A percentile compares a stretch with the other conserved stretches of the same genome.
Evolutionary conservation across 1,284 basidiomycete genomes (phyloP).

Genomic region (Lentinus polychrous): DNA sequence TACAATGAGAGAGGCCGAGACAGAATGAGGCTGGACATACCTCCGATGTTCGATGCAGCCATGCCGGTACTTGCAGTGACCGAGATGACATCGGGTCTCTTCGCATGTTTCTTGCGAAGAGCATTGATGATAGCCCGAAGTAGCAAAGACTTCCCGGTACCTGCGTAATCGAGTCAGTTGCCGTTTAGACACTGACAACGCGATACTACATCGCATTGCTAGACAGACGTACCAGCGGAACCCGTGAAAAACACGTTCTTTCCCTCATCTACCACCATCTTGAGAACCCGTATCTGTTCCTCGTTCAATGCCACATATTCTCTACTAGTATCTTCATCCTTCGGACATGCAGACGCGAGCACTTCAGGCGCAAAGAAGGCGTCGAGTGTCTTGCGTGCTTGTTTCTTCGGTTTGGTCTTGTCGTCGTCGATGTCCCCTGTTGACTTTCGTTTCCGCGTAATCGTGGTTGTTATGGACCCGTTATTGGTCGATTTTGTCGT

Average conservation of each 20-base stretch:
- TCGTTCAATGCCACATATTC: slow-evolving; percentile 34
- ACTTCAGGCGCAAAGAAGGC: slow-evolving; percentile 39
- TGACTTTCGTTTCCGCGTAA: slow-evolving; percentile 33
- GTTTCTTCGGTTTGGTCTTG: slow-evolving; percentile 24
- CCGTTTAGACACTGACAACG: not conserved
- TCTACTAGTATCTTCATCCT: slow-evolving; percentile 21
- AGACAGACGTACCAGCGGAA: slow-evolving; percentile 34
- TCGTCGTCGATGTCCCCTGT: slow-evolving; percentile 21
- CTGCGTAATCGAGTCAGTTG: slow-evolving; percentile 20
- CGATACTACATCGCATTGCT: no score
- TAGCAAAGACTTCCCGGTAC: slow-evolving; percentile 53
- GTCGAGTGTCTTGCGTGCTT: slow-evolving; percentile 33
- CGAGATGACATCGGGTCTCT: slow-evolving; percentile 39
- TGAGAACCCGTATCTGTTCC: slow-evolving; percentile 35
- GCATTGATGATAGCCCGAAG: slow-evolving; percentile 48
- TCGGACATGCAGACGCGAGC: slow-evolving; percentile 22
- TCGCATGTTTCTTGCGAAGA: slow-evolving; percentile 42
- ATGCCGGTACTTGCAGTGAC: slow-evolving; percentile 57
- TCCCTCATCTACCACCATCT: slow-evolving; percentile 40
- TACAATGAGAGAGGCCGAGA: not conserved
- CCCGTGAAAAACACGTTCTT: slow-evolving; percentile 48
- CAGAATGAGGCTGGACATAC: slow-evolving; percentile 24
- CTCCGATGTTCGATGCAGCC: slow-evolving; percentile 62
- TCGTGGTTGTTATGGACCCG: no score
- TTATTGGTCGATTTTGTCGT: no score